Base-by-base conservation (phyloP, 1,284 basidiomycete genomes). In the Athelia sp. region DNA sequence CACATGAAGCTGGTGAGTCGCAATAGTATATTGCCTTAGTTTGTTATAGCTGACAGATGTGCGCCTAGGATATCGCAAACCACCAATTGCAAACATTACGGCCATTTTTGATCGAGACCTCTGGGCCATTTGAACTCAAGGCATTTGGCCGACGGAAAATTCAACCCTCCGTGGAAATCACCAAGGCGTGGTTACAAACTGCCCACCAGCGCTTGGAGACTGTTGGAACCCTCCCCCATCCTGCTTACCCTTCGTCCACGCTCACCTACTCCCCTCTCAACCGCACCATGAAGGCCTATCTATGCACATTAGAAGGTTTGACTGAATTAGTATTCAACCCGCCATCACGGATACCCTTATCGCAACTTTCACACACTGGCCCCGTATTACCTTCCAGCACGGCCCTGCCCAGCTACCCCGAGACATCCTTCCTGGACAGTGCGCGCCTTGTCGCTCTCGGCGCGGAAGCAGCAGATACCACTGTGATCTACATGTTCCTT, bases 71-170 rank as follows among this genome's bases (percentile, higher is more conserved):
- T 66, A 93, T 96, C 57, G 93, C 93, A 35, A 97, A 97, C 64
- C 93, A 96, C 68, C 93, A 96, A 70, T 79, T 96, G 18, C 87
- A 93, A 63, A 85, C 89, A 24, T 76, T 94, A 15, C 85, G 92
- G 49, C 90, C 91, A 15, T 91, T 86, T 69, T 79, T 97, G 52
- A 79, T 92, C 57, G 82, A 86, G 53, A 85, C 86, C 31, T 87
- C 93, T 0, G 83, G 84, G 35, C 80, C 85, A 43, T 92, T 91
- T 60, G 93, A 96, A 67, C 77, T 85, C 56, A 81, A 82, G 57
- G 84, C 84, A 50, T 92, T 95, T 70, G 79, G 81, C 62, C 78
- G 79, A 55, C 72, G 71, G 60, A 68, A 70, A 59, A 77, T 75
- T 54, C 68, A 73, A 52, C 67, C 74, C 47, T 75, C 77, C 17